These are phyloP conservation scores for Karstenula rhodostoma DNA, from an alignment of 2,329 filamentous ascomycete genomes.

Conservation along the genomic window DNA sequence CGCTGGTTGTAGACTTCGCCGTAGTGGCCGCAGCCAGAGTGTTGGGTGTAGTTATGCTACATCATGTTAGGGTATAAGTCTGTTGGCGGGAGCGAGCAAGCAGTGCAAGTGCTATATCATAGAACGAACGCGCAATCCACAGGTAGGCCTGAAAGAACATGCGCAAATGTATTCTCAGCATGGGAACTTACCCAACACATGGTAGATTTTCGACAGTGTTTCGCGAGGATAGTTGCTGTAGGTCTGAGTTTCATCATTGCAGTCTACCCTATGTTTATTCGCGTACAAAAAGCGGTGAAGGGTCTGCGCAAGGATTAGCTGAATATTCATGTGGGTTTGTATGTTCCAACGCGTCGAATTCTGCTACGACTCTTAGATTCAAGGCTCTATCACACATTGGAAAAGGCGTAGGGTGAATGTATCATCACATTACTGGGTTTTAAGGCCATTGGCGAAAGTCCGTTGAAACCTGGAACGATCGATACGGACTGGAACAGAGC, in stretches of 20 bases:
- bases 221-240: not conserved
- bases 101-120: too few relatives aligned
- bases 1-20: conserved; percentile 34
- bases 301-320: conserved; percentile 20
- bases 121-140: not conserved
- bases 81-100: not conserved
- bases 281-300: conserved; percentile 24
- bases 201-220: not conserved
- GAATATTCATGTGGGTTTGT: conserved; percentile 21
- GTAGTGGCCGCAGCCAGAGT: conserved; percentile 46
- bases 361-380: too few relatives aligned
- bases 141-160: conserved; percentile 25
- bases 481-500: too few relatives aligned
- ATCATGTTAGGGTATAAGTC: not conserved
- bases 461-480: too few relatives aligned
- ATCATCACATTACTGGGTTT: too few relatives aligned
- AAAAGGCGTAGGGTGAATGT: too few relatives aligned
- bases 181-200: conserved; percentile 5
- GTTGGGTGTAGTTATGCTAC: conserved; percentile 43
- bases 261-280: not conserved
- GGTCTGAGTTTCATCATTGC: not conserved
- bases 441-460: too few relatives aligned
- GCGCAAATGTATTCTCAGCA: not conserved
- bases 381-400: too few relatives aligned
- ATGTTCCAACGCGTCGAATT: not conserved